phyloP scores from a whole-genome alignment of 129 eudicot species.

The Gnaphalium uliginosum region DNA sequence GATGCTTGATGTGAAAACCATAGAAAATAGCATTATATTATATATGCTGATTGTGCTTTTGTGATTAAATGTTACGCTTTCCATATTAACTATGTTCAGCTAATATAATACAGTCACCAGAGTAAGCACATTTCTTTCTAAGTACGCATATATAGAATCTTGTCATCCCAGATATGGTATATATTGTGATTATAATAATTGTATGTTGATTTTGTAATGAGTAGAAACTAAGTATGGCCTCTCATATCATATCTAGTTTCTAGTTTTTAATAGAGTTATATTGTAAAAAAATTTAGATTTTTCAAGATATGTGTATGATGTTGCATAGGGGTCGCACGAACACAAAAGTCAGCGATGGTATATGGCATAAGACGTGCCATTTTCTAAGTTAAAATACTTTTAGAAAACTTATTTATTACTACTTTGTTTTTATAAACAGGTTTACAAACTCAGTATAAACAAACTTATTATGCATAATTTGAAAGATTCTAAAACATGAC shows the following conservation, averaged over 20 bases:
- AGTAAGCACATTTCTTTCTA: background rate
- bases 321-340: background rate
- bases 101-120: background rate
- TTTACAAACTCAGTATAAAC: background rate
- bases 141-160: background rate
- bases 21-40: background rate
- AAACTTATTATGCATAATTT: constrained; percentile 14
- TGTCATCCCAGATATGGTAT: background rate
- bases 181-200: background rate
- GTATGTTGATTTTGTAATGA: background rate
- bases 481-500: background rate
- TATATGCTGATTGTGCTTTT: background rate
- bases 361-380: background rate
- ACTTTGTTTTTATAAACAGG: background rate
- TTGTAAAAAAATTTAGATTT: background rate
- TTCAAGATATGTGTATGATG: background rate
- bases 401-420: background rate
- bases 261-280: background rate
- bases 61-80: background rate
- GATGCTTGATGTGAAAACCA: no score
- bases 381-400: background rate
- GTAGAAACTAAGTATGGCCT: background rate
- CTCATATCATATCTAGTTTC: background rate
- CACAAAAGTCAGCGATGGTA: background rate
- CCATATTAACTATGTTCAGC: background rate